Conservation (phyloP, 2,329 filamentous ascomycete species). For the Curvularia lunata region DNA sequence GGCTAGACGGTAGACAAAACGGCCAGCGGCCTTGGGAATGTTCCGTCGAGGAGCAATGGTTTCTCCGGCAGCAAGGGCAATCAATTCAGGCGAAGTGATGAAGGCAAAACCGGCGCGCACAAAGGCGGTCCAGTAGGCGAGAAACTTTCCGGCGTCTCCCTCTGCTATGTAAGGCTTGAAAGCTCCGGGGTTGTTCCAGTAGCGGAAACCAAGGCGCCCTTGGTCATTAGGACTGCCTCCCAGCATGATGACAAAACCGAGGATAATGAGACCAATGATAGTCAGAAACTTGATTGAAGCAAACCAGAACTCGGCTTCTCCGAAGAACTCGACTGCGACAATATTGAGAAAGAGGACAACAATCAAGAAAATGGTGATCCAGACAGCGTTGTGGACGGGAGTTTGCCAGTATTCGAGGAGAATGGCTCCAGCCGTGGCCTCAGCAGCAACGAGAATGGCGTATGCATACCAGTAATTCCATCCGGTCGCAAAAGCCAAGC, state of each 20-base stretch:
- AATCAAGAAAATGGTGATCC: slow-evolving; percentile 47
- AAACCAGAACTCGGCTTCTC: slow-evolving; percentile 61
- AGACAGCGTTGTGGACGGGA: slow-evolving; percentile 41
- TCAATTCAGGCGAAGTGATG: slow-evolving; percentile 49
- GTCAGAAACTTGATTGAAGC: slow-evolving; percentile 57
- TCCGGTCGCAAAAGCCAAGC: slow-evolving; percentile 45
- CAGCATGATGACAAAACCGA: slow-evolving; percentile 47
- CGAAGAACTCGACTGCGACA: slow-evolving; percentile 44
- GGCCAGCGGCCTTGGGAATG: slow-evolving; percentile 61
- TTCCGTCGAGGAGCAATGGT: slow-evolving; percentile 46
- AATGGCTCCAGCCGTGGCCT: slow-evolving; percentile 44
- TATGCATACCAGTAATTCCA: slow-evolving; percentile 43
- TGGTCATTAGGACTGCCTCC: slow-evolving; percentile 46
- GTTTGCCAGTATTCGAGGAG: slow-evolving; percentile 47
- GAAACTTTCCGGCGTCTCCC: slow-evolving; percentile 65
- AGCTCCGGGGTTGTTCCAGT: slow-evolving; percentile 72
- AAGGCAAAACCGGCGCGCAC: slow-evolving; percentile 58
- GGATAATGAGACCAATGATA: slow-evolving; percentile 46
- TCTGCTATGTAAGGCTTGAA: slow-evolving; percentile 55
- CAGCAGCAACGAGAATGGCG: slow-evolving; percentile 44
- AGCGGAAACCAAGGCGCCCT: slow-evolving; percentile 63
- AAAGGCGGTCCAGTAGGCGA: slow-evolving; percentile 64
- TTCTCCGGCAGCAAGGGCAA: slow-evolving; percentile 44
- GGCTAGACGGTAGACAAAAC: slow-evolving; percentile 61
- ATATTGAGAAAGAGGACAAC: slow-evolving; percentile 47